Evolutionary conservation across 2,329 filamentous ascomycete species (phyloP).

Genomic region (Phialocephala subalpina): DNA sequence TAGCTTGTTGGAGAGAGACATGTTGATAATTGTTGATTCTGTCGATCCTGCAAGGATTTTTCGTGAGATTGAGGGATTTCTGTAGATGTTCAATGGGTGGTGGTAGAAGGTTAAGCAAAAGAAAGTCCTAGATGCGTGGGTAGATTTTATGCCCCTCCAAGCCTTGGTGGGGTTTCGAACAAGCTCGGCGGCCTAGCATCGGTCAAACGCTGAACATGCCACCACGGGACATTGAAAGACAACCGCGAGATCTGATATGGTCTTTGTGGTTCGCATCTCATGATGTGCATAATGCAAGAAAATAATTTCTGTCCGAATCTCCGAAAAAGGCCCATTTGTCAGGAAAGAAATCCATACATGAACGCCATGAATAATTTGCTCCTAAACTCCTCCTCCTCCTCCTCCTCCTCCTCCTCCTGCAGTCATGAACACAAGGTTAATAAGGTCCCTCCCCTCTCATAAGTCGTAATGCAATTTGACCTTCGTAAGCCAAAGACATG

Average conservation of each 20-base stretch:
- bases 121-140: constrained; percentile 24
- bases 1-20: constrained; percentile 99
- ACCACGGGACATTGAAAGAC: not conserved
- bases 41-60: constrained; percentile 14
- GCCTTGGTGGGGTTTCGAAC: constrained; percentile 33
- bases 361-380: not conserved
- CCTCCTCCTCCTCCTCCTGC: not conserved
- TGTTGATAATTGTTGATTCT: constrained; percentile 54
- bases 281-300: not conserved
- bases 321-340: constrained; percentile 4
- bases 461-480: constrained; percentile 7
- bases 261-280: constrained; percentile 1
- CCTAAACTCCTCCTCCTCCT: constrained; percentile 6
- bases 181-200: too few species aligned
- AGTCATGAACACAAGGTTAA: not conserved
- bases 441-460: constrained; percentile 5
- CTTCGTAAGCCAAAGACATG: not conserved
- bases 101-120: constrained; percentile 32
- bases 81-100: constrained; percentile 21
- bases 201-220: constrained; percentile 1
- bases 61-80: constrained; percentile 26
- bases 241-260: not conserved
- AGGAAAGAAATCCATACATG: constrained; percentile 6
- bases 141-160: constrained; percentile 36
- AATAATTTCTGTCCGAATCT: not conserved